phyloP scores from a whole-genome alignment of 2,329 filamentous ascomycete species.

The Metarhizium brunneum region DNA sequence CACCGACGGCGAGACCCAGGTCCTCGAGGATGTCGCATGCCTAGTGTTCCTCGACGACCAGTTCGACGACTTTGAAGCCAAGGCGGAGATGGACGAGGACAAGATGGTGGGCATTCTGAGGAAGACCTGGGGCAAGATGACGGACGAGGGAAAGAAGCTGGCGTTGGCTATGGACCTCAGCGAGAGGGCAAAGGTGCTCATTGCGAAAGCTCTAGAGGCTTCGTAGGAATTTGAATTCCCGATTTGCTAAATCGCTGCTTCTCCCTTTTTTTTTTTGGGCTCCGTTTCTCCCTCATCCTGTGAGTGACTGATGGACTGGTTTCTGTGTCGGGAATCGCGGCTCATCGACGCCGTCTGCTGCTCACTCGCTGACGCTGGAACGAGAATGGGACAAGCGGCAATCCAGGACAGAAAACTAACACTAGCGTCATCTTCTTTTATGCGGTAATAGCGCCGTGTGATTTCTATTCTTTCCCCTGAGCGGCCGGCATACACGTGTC shows the following conservation, averaged over 20 bases:
- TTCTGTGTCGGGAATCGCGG: too few relatives aligned
- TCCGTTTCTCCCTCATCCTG: too few relatives aligned
- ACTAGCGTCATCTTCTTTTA: too few relatives aligned
- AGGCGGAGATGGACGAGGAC: slow-evolving; percentile 58
- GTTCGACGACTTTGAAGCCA: slow-evolving; percentile 67
- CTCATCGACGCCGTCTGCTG: too few relatives aligned
- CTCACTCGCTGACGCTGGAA: too few relatives aligned
- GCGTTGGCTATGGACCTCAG: slow-evolving; percentile 59
- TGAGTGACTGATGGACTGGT: too few relatives aligned
- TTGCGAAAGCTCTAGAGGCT: slow-evolving; percentile 48
- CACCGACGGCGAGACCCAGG: slow-evolving; percentile 53
- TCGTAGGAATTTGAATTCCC: not conserved
- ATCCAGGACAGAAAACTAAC: too few relatives aligned
- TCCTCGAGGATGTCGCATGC: slow-evolving; percentile 77
- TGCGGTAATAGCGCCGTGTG: too few relatives aligned
- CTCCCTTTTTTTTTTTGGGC: not conserved
- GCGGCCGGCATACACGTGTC: too few relatives aligned
- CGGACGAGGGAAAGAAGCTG: slow-evolving; percentile 48
- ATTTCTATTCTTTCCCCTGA: too few relatives aligned
- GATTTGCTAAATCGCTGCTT: too few relatives aligned
- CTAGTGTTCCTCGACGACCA: slow-evolving; percentile 83
- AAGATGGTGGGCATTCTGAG: slow-evolving; percentile 64
- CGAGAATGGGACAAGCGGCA: too few relatives aligned
- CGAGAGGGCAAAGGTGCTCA: slow-evolving; percentile 50
- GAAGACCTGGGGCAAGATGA: slow-evolving; percentile 75